Evolutionary conservation across 73 alveolate species (phyloP).

Genomic region (Paramecium pentaurelia): DNA sequence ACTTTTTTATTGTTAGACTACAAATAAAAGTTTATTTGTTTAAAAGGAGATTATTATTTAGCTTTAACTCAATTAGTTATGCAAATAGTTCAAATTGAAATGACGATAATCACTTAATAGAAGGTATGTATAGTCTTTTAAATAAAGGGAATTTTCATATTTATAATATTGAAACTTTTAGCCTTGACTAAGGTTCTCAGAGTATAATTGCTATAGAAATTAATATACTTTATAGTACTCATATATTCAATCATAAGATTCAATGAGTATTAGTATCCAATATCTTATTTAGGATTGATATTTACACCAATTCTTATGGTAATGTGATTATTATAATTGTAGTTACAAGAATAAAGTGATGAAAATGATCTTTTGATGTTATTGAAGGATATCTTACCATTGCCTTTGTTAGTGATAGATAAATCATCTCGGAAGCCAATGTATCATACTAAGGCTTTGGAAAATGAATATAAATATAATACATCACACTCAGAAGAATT

Average conservation of each 20-base stretch:
- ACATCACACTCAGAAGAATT: neutral
- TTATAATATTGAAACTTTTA: neutral
- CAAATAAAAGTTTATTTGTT: neutral
- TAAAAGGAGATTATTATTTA: neutral
- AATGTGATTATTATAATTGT: neutral
- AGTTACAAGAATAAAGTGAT: neutral
- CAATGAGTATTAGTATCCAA: neutral
- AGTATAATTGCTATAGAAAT: neutral
- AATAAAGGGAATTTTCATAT: constrained; percentile 6
- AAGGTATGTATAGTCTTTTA: neutral
- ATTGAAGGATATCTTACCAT: neutral
- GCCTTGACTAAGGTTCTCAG: neutral
- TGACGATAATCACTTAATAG: neutral
- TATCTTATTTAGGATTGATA: neutral
- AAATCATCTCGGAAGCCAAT: neutral
- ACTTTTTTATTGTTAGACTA: neutral
- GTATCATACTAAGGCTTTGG: constrained; percentile 15
- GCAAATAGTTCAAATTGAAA: neutral
- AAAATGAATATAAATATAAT: constrained; percentile 6
- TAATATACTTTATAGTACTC: neutral
- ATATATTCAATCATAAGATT: neutral
- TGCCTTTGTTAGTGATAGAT: neutral
- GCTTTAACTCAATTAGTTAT: neutral
- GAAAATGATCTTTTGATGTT: neutral
- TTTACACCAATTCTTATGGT: neutral